Percentiles rank a stretch among this genome's conserved stretches.
Conservation (phyloP, 2,329 filamentous ascomycete genomes). For the Paraconiothyrium sp. region DNA sequence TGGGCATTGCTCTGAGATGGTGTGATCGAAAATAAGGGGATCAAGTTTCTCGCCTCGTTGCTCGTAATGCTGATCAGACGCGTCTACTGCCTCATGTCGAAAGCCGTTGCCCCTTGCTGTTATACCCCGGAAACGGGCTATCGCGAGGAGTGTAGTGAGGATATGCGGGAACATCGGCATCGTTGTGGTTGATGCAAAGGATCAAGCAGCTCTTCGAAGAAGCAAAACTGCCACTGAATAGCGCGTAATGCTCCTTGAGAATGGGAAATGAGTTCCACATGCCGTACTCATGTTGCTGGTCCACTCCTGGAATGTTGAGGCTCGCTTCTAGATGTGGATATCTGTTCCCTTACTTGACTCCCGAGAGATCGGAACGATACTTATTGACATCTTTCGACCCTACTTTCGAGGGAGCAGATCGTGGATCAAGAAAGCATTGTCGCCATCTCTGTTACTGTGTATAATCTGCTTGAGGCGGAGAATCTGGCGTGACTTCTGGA, state of each 20-base stretch:
- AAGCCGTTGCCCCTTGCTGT: conserved; percentile 24
- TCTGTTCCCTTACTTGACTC: conserved; percentile 6
- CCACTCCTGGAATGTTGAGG: conserved; percentile 17
- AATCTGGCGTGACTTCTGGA: background rate
- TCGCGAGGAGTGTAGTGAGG: conserved; percentile 16
- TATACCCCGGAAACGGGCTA: conserved; percentile 19
- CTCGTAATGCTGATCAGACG: conserved; percentile 18
- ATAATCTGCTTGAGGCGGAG: background rate
- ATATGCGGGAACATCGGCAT: conserved; percentile 22
- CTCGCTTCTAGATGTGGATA: conserved; percentile 2
- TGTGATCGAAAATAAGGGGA: conserved; percentile 22
- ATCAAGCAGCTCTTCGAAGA: conserved; percentile 1
- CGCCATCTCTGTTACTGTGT: background rate
- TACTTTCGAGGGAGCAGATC: background rate
- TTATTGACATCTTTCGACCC: background rate
- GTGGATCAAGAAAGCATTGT: background rate
- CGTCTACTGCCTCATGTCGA: conserved; percentile 27
- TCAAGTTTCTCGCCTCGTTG: conserved; percentile 13
- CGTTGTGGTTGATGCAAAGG: background rate
- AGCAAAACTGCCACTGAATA: background rate
- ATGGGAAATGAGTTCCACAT: conserved; percentile 10
- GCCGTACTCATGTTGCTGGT: conserved; percentile 12
- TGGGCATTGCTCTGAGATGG: conserved; percentile 28
- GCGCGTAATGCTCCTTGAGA: background rate
- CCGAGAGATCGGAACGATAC: background rate